Evolutionary conservation across 805 yeast genomes (phyloP).

Genomic region (Huiozyma sinensis): DNA sequence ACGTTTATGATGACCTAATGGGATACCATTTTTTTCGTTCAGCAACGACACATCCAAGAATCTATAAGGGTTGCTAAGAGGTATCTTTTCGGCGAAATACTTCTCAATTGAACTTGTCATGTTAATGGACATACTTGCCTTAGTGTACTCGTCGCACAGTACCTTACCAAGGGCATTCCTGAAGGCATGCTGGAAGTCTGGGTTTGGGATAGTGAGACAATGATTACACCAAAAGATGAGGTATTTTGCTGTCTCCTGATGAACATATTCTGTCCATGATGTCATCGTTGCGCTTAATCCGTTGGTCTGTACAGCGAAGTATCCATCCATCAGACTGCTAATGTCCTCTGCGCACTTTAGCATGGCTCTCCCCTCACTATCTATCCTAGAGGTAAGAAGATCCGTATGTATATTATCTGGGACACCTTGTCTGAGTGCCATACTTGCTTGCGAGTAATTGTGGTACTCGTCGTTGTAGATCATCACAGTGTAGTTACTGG

Average conservation of each 20-base stretch:
- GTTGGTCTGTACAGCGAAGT: conserved; percentile 32
- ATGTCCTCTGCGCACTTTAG: conserved; percentile 29
- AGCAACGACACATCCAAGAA: conserved; percentile 26
- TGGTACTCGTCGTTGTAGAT: conserved; percentile 79
- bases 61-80: conserved; percentile 11
- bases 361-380: conserved; percentile 40
- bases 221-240: conserved; percentile 44
- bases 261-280: conserved; percentile 39
- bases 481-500: conserved; percentile 36
- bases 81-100: conserved; percentile 13
- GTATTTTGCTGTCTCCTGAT: conserved; percentile 36
- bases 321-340: conserved; percentile 25
- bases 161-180: conserved; percentile 36
- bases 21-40: conserved; percentile 26
- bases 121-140: conserved; percentile 10
- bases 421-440: conserved; percentile 34
- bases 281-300: conserved; percentile 49
- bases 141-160: conserved; percentile 26
- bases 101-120: conserved; percentile 19
- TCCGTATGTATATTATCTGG: conserved; percentile 28
- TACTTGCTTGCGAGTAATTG: conserved; percentile 43
- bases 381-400: conserved; percentile 34
- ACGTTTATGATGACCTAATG: conserved; percentile 26
- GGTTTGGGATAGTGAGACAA: conserved; percentile 31
- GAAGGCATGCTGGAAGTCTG: conserved; percentile 29